A percentile compares a stretch with the other conserved stretches of the same genome.
phyloP scores from a whole-genome alignment of 148 eudicot genomes.

The Vaccinium corymbosum region DNA sequence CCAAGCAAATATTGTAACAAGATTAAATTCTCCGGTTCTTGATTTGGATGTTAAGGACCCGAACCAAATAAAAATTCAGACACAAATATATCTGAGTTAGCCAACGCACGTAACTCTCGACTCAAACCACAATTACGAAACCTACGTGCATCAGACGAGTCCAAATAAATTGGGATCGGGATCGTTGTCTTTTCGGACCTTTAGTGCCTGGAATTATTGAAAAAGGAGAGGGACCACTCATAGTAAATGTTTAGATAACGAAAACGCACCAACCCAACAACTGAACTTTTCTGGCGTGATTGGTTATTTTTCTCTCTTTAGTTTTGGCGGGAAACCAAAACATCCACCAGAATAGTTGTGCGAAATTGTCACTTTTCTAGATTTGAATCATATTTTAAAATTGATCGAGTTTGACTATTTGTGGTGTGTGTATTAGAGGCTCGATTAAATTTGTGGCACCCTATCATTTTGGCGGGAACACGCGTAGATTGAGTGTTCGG shows the following conservation, averaged over 20 bases:
- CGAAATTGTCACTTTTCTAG: background rate
- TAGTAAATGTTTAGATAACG: background rate
- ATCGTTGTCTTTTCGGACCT: background rate
- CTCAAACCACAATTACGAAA: background rate
- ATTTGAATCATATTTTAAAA: background rate
- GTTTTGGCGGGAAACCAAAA: background rate
- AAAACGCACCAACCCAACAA: constrained; percentile 1
- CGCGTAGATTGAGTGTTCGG: too few relatives aligned
- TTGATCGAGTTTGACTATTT: background rate
- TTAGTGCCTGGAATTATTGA: background rate
- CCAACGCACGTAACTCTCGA: background rate
- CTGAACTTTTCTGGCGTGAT: background rate
- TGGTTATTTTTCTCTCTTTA: background rate
- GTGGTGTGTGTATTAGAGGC: background rate
- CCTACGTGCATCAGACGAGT: background rate
- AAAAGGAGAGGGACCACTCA: background rate
- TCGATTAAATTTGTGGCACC: too few relatives aligned
- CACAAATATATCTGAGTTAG: too few relatives aligned
- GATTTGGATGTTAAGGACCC: too few relatives aligned
- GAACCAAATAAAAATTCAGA: too few relatives aligned
- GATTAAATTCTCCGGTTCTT: too few relatives aligned
- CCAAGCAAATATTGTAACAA: too few relatives aligned
- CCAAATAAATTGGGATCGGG: background rate
- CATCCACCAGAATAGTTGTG: background rate
- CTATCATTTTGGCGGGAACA: background rate